Evolutionary conservation across 176 grass and related monocot species (phyloP).

Genomic region (Carex myosuroides): DNA sequence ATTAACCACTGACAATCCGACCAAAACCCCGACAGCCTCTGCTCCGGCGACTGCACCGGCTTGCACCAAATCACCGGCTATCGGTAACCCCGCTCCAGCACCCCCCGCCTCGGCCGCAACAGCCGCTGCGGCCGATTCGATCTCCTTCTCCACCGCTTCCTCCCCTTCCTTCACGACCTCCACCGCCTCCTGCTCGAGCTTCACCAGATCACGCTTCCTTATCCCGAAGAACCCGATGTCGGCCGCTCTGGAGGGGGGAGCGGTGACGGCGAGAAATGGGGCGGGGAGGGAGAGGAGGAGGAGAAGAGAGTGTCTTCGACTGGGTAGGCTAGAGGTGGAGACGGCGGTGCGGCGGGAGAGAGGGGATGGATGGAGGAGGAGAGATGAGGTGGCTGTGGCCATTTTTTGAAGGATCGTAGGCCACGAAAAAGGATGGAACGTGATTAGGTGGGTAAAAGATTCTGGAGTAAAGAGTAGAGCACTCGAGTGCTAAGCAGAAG

Average conservation of each 20-base stretch:
- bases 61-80: constrained; percentile 71
- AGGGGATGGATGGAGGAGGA: constrained; percentile 15
- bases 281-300: constrained; percentile 50
- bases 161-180: constrained; percentile 45
- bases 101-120: constrained; percentile 20
- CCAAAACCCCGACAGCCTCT: constrained; percentile 65
- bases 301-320: constrained; percentile 45
- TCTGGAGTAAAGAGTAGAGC: neutral
- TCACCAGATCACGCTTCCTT: constrained; percentile 60
- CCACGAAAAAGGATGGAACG: neutral
- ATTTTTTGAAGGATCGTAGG: constrained; percentile 24
- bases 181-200: constrained; percentile 45
- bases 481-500: neutral
- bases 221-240: constrained; percentile 75
- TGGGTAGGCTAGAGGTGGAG: constrained; percentile 10
- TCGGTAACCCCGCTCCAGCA: constrained; percentile 25
- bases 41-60: constrained; percentile 62
- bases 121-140: constrained; percentile 30
- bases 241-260: constrained; percentile 28
- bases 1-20: constrained; percentile 69
- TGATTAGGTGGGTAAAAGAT: constrained; percentile 6
- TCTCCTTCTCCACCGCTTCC: constrained; percentile 37
- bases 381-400: constrained; percentile 33
- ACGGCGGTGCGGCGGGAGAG: neutral
- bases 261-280: neutral